These are phyloP conservation scores for Monosporascus sp. DNA, from an alignment of 2,329 filamentous ascomycete genomes.

Conservation along the genomic window DNA sequence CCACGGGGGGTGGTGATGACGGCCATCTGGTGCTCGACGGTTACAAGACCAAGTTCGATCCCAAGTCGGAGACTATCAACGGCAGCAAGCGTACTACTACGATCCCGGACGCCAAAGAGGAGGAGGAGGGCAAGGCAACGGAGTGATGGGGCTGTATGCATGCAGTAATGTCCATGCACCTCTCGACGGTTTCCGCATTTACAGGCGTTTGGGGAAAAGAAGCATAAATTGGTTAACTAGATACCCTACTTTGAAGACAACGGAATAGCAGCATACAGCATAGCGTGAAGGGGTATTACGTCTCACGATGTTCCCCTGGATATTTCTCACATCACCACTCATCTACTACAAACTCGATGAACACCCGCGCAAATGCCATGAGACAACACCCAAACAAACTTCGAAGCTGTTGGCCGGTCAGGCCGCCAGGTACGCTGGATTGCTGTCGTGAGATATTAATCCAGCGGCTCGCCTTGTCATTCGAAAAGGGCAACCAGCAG, in stretches of 20 bases:
- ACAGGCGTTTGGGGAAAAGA: conserved; percentile 4
- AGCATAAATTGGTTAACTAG: background rate
- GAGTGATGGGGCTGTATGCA: too few relatives aligned
- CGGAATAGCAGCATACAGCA: background rate
- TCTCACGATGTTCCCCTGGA: background rate
- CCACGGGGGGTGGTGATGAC: conserved; percentile 31
- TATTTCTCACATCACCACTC: background rate
- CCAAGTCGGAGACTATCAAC: conserved; percentile 13
- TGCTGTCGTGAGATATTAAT: too few relatives aligned
- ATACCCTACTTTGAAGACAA: conserved; percentile 2
- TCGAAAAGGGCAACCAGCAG: too few relatives aligned
- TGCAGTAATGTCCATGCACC: too few relatives aligned
- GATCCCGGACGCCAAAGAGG: background rate
- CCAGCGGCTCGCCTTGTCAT: too few relatives aligned
- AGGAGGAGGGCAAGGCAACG: too few relatives aligned
- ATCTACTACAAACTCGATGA: too few relatives aligned
- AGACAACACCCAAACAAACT: too few relatives aligned
- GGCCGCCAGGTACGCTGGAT: too few relatives aligned
- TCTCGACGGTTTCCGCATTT: conserved; percentile 4
- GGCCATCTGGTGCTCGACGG: conserved; percentile 45
- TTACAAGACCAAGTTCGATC: conserved; percentile 37
- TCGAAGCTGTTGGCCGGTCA: too few relatives aligned
- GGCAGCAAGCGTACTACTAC: conserved; percentile 10
- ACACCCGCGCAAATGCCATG: too few relatives aligned
- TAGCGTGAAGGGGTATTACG: background rate